A percentile compares a stretch with the other conserved stretches of the same genome.
Evolutionary conservation across 2,329 filamentous ascomycete genomes (phyloP).

Genomic region (Ophiostoma triangulosporum): DNA sequence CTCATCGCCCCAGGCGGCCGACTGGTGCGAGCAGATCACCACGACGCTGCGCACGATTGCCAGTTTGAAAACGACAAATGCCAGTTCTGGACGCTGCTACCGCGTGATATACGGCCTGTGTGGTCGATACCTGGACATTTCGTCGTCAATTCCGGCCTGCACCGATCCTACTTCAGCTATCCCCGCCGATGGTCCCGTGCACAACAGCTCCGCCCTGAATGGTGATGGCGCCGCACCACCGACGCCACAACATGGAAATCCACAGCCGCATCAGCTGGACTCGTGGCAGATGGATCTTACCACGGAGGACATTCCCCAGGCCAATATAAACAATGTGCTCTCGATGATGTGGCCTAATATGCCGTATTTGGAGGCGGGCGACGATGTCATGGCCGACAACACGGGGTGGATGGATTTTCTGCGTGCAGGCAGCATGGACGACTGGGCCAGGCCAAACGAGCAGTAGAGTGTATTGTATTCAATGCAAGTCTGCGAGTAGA

Average conservation of each 20-base stretch:
- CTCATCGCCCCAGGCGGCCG: constrained; percentile 20
- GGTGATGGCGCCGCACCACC: background rate
- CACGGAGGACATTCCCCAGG: constrained; percentile 29
- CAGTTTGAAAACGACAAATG: constrained; percentile 25
- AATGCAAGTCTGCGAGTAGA: too few species aligned
- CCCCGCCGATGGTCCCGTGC: background rate
- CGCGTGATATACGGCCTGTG: background rate
- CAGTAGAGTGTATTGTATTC: background rate
- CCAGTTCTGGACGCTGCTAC: constrained; percentile 19
- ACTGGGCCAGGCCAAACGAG: background rate
- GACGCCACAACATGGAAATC: background rate
- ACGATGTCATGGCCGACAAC: constrained; percentile 26
- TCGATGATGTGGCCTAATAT: constrained; percentile 34
- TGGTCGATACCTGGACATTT: background rate
- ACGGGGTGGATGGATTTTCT: constrained; percentile 25
- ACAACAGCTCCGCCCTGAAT: background rate
- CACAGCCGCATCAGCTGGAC: background rate
- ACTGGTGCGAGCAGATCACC: constrained; percentile 29
- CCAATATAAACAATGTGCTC: constrained; percentile 28
- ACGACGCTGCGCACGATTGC: constrained; percentile 24
- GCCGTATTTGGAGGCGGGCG: constrained; percentile 23
- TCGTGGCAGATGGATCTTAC: constrained; percentile 15
- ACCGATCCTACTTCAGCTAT: background rate
- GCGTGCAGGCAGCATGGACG: background rate
- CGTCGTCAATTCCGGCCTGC: background rate